Evolutionary conservation across 83 land plant species (phyloP).

Genomic region (Thuja plicata): DNA sequence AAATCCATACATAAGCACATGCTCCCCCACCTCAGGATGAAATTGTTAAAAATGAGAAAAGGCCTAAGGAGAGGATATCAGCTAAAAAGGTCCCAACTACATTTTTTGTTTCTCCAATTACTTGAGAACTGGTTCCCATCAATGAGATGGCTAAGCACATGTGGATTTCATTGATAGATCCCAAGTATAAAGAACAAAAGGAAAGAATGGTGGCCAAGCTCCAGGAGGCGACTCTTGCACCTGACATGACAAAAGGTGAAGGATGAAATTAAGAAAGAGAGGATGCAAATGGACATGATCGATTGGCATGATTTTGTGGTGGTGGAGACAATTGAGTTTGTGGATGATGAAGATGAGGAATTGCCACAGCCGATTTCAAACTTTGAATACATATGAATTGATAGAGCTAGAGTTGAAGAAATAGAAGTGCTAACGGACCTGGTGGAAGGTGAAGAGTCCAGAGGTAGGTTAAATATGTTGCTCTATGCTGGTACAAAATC

Average conservation of each 20-base stretch:
- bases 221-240: slow-evolving; percentile 93
- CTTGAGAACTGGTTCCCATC: slow-evolving; percentile 86
- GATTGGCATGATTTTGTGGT: slow-evolving; percentile 99
- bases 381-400: no score
- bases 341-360: slow-evolving; percentile 93
- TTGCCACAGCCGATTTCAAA: slow-evolving; percentile 82
- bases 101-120: slow-evolving; percentile 88
- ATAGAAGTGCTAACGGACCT: no score
- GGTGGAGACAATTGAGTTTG: slow-evolving; percentile 94
- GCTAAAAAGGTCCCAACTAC: slow-evolving; percentile 86
- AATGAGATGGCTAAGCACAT: slow-evolving; percentile 98
- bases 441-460: no score
- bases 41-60: slow-evolving; percentile 95
- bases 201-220: slow-evolving; percentile 99
- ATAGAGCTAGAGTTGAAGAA: no score
- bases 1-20: slow-evolving; percentile 21
- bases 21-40: slow-evolving; percentile 40
- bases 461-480: no score
- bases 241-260: slow-evolving; percentile 96
- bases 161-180: slow-evolving; percentile 98
- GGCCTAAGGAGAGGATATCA: slow-evolving; percentile 89
- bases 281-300: slow-evolving; percentile 90
- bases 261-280: slow-evolving; percentile 94
- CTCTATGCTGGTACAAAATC: no score
- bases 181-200: slow-evolving; percentile 99